These are phyloP conservation scores for Chenopodium suecicum DNA, from an alignment of 148 eudicot genomes.

Conservation along the genomic window DNA sequence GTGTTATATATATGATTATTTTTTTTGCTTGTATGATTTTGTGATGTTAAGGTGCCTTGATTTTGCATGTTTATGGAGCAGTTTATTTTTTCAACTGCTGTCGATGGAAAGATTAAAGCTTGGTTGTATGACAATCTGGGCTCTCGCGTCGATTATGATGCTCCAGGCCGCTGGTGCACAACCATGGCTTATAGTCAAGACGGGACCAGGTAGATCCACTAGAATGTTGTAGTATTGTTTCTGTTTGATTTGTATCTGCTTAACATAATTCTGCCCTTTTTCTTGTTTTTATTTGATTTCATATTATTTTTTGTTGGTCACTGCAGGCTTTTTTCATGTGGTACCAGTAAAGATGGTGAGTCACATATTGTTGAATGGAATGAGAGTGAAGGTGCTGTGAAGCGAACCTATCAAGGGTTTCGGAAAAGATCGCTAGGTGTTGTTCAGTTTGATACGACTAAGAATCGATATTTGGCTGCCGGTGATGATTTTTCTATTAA, in stretches of 20 bases:
- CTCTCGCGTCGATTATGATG: conserved; percentile 80
- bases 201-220: conserved; percentile 66
- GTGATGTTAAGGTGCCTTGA: conserved; percentile 4
- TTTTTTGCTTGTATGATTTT: background rate
- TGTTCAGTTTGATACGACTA: conserved; percentile 78
- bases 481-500: conserved; percentile 81
- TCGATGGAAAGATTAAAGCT: conserved; percentile 88
- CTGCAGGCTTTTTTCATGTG: conserved; percentile 81
- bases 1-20: background rate
- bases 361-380: conserved; percentile 94
- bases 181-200: conserved; percentile 92
- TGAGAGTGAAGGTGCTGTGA: conserved; percentile 82
- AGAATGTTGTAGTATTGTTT: conserved; percentile 10
- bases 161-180: conserved; percentile 89
- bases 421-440: conserved; percentile 67
- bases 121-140: conserved; percentile 90
- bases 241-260: conserved; percentile 5
- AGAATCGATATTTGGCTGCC: conserved; percentile 72
- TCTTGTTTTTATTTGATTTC: background rate
- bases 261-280: conserved; percentile 12
- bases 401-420: conserved; percentile 73
- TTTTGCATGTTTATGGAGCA: conserved; percentile 33
- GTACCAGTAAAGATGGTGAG: conserved; percentile 83
- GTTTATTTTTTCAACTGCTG: conserved; percentile 87
- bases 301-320: conserved; percentile 1